Conservation (phyloP, 371 early-diverging fungal species). For the Furculomyces boomerangus region DNA sequence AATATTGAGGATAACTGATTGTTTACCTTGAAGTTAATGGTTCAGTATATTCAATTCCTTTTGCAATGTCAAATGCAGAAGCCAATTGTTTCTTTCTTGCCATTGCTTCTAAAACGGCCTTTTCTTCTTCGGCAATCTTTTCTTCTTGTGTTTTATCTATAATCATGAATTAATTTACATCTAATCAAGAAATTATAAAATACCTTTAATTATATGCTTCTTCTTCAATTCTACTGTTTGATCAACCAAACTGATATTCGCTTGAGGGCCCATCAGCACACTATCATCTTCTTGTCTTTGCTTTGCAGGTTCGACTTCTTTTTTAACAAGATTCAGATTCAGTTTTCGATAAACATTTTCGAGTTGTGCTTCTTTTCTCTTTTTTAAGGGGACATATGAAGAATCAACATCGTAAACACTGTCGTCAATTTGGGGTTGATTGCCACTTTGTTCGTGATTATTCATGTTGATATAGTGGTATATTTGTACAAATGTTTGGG, state of each 20-base stretch:
- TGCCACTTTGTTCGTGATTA: too few species aligned
- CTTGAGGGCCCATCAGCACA: constrained; percentile 33
- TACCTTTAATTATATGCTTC: constrained; percentile 26
- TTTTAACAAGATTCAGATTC: constrained; percentile 13
- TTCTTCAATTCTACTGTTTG: constrained; percentile 59
- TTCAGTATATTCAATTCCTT: constrained; percentile 68
- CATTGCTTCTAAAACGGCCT: constrained; percentile 63
- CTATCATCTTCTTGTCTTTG: constrained; percentile 13
- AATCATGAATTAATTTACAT: background rate
- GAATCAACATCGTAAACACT: constrained; percentile 55
- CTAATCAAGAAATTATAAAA: background rate
- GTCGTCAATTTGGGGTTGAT: too few species aligned
- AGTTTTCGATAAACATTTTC: constrained; percentile 17
- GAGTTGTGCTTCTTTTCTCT: constrained; percentile 38
- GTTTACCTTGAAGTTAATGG: constrained; percentile 45
- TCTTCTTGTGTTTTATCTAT: constrained; percentile 58
- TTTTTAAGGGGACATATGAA: constrained; percentile 64
- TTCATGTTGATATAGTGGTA: too few species aligned
- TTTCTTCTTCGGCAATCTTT: constrained; percentile 65
- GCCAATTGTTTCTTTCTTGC: constrained; percentile 57
- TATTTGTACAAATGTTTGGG: too few species aligned
- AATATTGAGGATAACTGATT: constrained; percentile 6
- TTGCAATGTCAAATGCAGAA: constrained; percentile 71
- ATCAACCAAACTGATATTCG: constrained; percentile 59
- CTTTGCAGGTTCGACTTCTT: constrained; percentile 13